phyloP scores from a whole-genome alignment of 2,329 filamentous ascomycete genomes.

The Stachybotrys elegans region DNA sequence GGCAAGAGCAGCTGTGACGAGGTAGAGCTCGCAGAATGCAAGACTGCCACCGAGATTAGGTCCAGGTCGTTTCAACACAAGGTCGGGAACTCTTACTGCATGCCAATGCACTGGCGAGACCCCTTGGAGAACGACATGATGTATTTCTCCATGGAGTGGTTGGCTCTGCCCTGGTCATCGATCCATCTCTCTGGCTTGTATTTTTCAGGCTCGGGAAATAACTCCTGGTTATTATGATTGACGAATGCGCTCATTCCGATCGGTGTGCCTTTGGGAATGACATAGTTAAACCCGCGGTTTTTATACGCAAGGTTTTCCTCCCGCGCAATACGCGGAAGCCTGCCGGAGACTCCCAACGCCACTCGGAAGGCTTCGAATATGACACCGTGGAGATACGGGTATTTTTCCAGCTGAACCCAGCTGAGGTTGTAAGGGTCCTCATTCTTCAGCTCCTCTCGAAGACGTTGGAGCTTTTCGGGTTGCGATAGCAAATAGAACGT shows the following conservation, averaged over 20 bases:
- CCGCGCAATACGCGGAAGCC: constrained; percentile 15
- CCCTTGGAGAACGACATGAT: constrained; percentile 15
- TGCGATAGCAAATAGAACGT: constrained; percentile 29
- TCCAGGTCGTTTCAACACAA: background rate
- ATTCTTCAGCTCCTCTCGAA: constrained; percentile 22
- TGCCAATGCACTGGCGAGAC: constrained; percentile 15
- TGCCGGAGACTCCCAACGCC: constrained; percentile 22
- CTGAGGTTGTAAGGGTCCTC: constrained; percentile 19
- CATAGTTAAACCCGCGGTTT: constrained; percentile 13
- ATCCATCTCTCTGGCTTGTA: constrained; percentile 27
- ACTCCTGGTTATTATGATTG: constrained; percentile 21
- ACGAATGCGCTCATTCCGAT: constrained; percentile 27
- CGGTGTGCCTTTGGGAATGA: constrained; percentile 23
- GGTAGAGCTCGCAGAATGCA: constrained; percentile 13
- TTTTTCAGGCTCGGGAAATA: constrained; percentile 25
- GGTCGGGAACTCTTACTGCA: constrained; percentile 10
- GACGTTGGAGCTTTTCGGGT: constrained; percentile 20
- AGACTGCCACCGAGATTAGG: constrained; percentile 1
- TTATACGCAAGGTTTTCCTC: constrained; percentile 21
- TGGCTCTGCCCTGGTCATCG: constrained; percentile 13
- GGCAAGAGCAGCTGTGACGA: constrained; percentile 10
- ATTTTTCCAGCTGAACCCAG: constrained; percentile 26
- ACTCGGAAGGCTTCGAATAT: constrained; percentile 31
- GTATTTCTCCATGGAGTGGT: constrained; percentile 17
- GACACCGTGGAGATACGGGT: constrained; percentile 31